phyloP scores from a whole-genome alignment of 768 basidiomycete species.

The Boletus coccyginus region DNA sequence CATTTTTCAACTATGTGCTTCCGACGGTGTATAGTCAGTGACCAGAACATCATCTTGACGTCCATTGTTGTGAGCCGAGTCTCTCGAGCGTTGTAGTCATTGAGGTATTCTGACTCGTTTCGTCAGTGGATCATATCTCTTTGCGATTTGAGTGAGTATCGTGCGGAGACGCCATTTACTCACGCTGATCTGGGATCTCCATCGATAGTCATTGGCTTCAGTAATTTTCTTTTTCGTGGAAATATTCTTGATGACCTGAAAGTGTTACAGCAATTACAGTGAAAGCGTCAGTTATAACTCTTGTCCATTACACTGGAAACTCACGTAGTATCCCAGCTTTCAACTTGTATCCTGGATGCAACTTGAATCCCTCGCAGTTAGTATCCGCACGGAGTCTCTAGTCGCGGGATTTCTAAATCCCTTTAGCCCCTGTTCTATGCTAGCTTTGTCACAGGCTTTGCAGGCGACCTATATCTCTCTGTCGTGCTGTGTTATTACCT shows the following conservation, averaged over 20 bases:
- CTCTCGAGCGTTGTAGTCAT: background rate
- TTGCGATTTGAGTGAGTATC: slow-evolving; percentile 45
- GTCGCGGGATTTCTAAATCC: background rate
- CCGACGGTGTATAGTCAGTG: slow-evolving; percentile 40
- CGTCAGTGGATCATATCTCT: slow-evolving; percentile 38
- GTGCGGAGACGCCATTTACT: background rate
- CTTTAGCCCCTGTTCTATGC: slow-evolving; percentile 48
- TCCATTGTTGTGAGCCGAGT: slow-evolving; percentile 43
- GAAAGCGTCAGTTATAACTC: slow-evolving; percentile 43
- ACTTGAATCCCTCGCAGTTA: slow-evolving; percentile 39
- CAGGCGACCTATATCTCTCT: slow-evolving; percentile 51
- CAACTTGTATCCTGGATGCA: slow-evolving; percentile 35
- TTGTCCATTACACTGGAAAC: background rate
- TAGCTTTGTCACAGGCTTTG: slow-evolving; percentile 49
- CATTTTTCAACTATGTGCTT: background rate
- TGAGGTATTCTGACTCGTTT: slow-evolving; percentile 3
- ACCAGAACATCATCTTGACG: slow-evolving; percentile 41
- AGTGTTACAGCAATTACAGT: slow-evolving; percentile 44
- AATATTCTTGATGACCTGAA: background rate
- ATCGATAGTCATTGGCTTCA: slow-evolving; percentile 8
- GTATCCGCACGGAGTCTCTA: slow-evolving; percentile 1
- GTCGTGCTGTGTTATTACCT: slow-evolving; percentile 49
- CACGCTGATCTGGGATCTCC: background rate
- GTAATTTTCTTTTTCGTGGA: slow-evolving; percentile 1
- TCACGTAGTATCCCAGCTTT: slow-evolving; percentile 34